Evolutionary conservation across 176 grass and related monocot genomes (phyloP).

Genomic region (Ampelocalamus luodianensis): DNA sequence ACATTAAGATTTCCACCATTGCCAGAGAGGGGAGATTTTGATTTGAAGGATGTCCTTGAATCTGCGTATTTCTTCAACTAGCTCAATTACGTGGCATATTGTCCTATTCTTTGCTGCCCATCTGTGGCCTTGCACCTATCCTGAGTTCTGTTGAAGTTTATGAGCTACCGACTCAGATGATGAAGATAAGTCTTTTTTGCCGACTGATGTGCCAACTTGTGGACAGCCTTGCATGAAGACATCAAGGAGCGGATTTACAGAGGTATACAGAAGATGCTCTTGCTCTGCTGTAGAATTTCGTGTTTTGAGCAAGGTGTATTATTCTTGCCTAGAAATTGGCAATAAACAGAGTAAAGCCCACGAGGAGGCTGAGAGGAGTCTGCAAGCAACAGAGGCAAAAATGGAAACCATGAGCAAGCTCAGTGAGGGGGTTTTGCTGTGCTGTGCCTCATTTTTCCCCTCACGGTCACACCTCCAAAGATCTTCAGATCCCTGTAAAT

Average conservation of each 20-base stretch:
- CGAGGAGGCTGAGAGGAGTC: background rate
- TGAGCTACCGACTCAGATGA: slow-evolving; percentile 12
- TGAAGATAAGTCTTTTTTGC: slow-evolving; percentile 48
- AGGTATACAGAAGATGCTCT: slow-evolving; percentile 22
- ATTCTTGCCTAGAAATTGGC: slow-evolving; percentile 31
- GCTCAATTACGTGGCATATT: background rate
- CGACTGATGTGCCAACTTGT: background rate
- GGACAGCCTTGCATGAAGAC: slow-evolving; percentile 25
- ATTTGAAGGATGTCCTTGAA: slow-evolving; percentile 79
- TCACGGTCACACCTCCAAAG: background rate
- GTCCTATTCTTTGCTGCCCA: slow-evolving; percentile 1
- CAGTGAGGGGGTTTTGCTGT: background rate
- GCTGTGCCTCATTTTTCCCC: background rate
- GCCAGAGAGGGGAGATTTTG: slow-evolving; percentile 89
- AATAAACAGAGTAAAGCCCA: background rate
- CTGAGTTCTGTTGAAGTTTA: slow-evolving; percentile 23
- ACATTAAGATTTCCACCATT: slow-evolving; percentile 66
- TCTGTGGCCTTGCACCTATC: background rate
- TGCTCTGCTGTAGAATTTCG: slow-evolving; percentile 5
- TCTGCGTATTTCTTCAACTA: slow-evolving; percentile 97
- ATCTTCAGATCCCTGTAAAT: slow-evolving; percentile 42
- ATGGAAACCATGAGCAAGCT: slow-evolving; percentile 35
- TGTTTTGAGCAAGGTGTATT: background rate
- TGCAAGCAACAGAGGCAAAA: slow-evolving; percentile 4
- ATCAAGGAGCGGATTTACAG: background rate